Base-by-base conservation (phyloP, 1,139 yeast species). In the Magnusiomyces ingens region DNA sequence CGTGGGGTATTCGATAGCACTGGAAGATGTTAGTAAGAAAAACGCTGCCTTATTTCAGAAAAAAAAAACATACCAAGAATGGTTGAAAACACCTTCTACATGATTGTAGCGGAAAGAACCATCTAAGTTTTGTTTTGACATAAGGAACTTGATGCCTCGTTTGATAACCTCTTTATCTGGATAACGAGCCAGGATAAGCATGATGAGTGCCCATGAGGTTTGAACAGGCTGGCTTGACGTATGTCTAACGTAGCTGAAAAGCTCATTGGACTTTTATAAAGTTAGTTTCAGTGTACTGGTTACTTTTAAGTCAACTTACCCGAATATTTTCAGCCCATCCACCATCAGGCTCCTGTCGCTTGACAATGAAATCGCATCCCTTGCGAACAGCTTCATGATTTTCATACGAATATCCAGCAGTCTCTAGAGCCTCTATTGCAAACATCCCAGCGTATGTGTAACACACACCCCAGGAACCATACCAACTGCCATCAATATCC, bases 391-490 rank as follows among this genome's bases (percentile, higher is more conserved):
- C 69, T 4, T 74, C 78, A 40, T 85, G 81, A 62, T 84, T 88
- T 1, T 64, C 66, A 65, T 89, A 93, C 1, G 68, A 73, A 57
- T 77, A 77, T 1, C 85, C 88, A 26, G 85, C 84, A 2, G 94
- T 79, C 43, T 80, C 74, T 52, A 93, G 75, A 0, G 99, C 98
- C 63, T 94, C 99, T 36, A 93, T 71, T 0, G 99, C 99, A 78
- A 94, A 94, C 99, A 94, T 94, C 1, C 93, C 86, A 0, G 99
- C 98, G 70, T 94, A 94, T 0, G 97, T 88, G 66, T 79, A 90
- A 66, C 99, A 94, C 11, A 94, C 85, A 45, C 99, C 99, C 99
- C 99, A 94, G 45, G 91, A 84, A 1, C 99, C 99, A 67, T 91
- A 94, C 98, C 99, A 94, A 10, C 96, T 84, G 0, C 99, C 99